phyloP scores from a whole-genome alignment of 1,284 basidiomycete genomes.

The Puccinia polysora region DNA sequence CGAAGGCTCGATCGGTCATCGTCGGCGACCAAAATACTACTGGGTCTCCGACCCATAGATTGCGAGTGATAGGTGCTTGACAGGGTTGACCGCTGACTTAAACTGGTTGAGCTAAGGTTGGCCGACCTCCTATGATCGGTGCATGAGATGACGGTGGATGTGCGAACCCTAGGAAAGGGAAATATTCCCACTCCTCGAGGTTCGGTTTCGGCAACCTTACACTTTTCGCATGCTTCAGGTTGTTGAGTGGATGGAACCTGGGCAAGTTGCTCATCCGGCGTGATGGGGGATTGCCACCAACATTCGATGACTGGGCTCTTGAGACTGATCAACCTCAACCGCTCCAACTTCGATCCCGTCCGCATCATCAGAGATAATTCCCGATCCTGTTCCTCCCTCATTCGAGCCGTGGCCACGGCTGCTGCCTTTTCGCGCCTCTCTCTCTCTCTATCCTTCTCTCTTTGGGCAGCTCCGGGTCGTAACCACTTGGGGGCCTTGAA shows the following conservation, averaged over 20 bases:
- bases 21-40: slow-evolving; percentile 23
- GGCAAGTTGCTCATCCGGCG: background rate
- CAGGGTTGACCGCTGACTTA: slow-evolving; percentile 32
- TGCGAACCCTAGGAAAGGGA: slow-evolving; percentile 31
- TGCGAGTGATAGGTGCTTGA: slow-evolving; percentile 23
- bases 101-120: slow-evolving; percentile 26
- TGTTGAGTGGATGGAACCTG: background rate
- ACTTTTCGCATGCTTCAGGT: background rate
- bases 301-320: slow-evolving; percentile 41
- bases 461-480: slow-evolving; percentile 34
- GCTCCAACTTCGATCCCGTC: slow-evolving; percentile 27
- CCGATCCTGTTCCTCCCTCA: slow-evolving; percentile 39
- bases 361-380: slow-evolving; percentile 22
- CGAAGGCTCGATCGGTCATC: slow-evolving; percentile 28
- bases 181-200: slow-evolving; percentile 17
- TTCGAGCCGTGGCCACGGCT: slow-evolving; percentile 33
- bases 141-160: slow-evolving; percentile 24
- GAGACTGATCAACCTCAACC: slow-evolving; percentile 40
- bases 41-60: slow-evolving; percentile 28
- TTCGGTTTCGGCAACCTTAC: background rate
- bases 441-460: slow-evolving; percentile 37
- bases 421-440: slow-evolving; percentile 39
- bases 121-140: slow-evolving; percentile 19
- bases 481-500: slow-evolving; percentile 44
- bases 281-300: slow-evolving; percentile 37